Conservation (phyloP, 1,284 basidiomycete species). For the Thelephora terrestris region DNA sequence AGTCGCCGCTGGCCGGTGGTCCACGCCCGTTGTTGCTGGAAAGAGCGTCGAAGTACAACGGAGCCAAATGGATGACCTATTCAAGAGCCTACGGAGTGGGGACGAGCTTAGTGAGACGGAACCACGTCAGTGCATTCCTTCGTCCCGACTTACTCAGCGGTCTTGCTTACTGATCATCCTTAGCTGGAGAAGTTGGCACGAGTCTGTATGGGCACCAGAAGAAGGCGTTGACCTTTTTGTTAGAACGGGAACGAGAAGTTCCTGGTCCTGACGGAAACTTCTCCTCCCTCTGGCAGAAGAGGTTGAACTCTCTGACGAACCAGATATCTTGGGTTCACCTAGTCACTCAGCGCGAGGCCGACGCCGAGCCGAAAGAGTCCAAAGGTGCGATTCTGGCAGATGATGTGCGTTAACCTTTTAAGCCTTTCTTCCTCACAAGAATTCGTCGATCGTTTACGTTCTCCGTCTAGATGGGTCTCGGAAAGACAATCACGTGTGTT, state of each 20-base stretch:
- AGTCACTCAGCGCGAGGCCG: slow-evolving; percentile 74
- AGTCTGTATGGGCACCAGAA: slow-evolving; percentile 94
- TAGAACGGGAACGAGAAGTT: slow-evolving; percentile 84
- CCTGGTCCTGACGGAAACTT: slow-evolving; percentile 40
- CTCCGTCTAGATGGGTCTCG: slow-evolving; percentile 80
- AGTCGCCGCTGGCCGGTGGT: slow-evolving; percentile 38
- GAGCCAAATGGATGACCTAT: slow-evolving; percentile 89
- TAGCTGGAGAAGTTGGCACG: slow-evolving; percentile 81
- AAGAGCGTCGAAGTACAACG: slow-evolving; percentile 89
- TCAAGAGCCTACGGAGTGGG: slow-evolving; percentile 79
- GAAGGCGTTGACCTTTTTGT: slow-evolving; percentile 91
- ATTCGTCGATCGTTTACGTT: slow-evolving; percentile 7
- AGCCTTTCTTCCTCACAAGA: slow-evolving; percentile 3
- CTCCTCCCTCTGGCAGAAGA: slow-evolving; percentile 71
- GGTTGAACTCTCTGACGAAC: slow-evolving; percentile 40
- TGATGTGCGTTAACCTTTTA: slow-evolving; percentile 52
- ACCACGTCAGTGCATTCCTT: slow-evolving; percentile 45
- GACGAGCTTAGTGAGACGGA: slow-evolving; percentile 83
- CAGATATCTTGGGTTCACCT: slow-evolving; percentile 66
- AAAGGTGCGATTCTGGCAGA: slow-evolving; percentile 92
- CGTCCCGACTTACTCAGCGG: not conserved
- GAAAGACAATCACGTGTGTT: slow-evolving; percentile 93
- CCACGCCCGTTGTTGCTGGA: slow-evolving; percentile 45
- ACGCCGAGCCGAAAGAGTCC: slow-evolving; percentile 61
- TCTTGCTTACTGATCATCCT: slow-evolving; percentile 13